These are phyloP conservation scores for Sisymbrium irio DNA, from an alignment of 345 rosid species.

Conservation along the genomic window DNA sequence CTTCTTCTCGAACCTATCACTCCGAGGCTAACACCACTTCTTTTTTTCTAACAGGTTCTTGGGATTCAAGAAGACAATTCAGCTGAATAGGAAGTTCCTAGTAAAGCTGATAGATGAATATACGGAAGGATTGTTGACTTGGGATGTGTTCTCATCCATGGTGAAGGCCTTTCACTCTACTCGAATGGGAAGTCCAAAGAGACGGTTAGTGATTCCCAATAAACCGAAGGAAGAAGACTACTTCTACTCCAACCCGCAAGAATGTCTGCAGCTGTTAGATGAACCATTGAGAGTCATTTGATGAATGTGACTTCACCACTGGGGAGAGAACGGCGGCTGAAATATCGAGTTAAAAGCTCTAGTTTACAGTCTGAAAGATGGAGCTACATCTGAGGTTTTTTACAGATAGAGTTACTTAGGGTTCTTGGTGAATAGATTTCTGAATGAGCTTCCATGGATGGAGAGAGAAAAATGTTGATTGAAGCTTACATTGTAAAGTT, in stretches of 20 bases:
- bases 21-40: conserved; percentile 2
- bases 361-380: conserved; percentile 12
- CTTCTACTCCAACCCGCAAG: conserved; percentile 90
- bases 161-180: conserved; percentile 69
- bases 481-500: conserved; percentile 30
- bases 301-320: conserved; percentile 13
- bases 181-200: conserved; percentile 75
- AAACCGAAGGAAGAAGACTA: conserved; percentile 96
- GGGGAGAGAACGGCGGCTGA: conserved; percentile 14
- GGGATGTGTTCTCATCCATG: conserved; percentile 75
- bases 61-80: conserved; percentile 86
- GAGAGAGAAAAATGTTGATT: conserved; percentile 7
- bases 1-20: background rate
- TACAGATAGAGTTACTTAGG: conserved; percentile 24
- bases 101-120: conserved; percentile 71
- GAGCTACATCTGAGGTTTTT: background rate
- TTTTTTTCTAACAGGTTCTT: conserved; percentile 54
- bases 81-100: conserved; percentile 67
- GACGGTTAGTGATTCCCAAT: conserved; percentile 56
- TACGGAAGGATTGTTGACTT: conserved; percentile 54
- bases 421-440: conserved; percentile 20
- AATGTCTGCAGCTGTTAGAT: conserved; percentile 79
- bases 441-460: conserved; percentile 27
- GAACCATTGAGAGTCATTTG: conserved; percentile 49
- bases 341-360: background rate